phyloP scores from a whole-genome alignment of 805 yeast genomes.

The Candida maris region DNA sequence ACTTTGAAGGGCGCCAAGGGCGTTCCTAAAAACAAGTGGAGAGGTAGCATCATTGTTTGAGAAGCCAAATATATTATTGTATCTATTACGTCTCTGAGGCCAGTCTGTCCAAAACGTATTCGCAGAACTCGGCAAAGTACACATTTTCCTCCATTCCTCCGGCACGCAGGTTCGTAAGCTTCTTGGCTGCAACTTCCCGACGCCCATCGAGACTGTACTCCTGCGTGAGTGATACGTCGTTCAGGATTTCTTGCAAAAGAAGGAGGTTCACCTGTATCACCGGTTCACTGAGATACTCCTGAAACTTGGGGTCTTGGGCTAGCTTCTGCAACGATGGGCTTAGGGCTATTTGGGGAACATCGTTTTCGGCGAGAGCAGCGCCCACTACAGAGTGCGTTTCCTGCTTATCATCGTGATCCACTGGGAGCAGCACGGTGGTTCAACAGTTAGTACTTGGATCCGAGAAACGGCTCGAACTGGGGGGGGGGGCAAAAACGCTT shows the following conservation, averaged over 20 bases:
- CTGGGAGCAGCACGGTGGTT: no score
- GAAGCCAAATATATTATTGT: no score
- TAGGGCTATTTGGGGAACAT: constrained; percentile 1
- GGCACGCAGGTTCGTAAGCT: constrained; percentile 53
- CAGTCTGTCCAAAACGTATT: constrained; percentile 31
- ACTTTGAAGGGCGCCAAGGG: constrained; percentile 37
- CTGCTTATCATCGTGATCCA: no score
- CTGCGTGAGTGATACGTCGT: constrained; percentile 43
- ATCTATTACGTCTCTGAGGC: no score
- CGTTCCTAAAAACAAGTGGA: constrained; percentile 28
- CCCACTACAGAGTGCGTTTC: no score
- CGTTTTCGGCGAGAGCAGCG: no score
- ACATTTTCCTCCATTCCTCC: constrained; percentile 68
- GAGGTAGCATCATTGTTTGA: constrained; percentile 13
- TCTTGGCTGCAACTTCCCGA: constrained; percentile 54
- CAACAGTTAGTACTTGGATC: no score
- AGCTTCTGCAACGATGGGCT: constrained; percentile 28
- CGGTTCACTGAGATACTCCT: constrained; percentile 45
- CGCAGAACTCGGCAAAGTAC: constrained; percentile 67
- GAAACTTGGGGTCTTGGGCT: constrained; percentile 41
- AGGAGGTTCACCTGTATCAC: constrained; percentile 55
- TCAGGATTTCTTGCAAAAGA: constrained; percentile 43
- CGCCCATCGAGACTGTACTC: constrained; percentile 54
- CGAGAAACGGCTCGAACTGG: no score
- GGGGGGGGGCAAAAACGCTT: no score